Conservation (phyloP, 192 early-diverging fungal species). For the Coemansia sp. region DNA sequence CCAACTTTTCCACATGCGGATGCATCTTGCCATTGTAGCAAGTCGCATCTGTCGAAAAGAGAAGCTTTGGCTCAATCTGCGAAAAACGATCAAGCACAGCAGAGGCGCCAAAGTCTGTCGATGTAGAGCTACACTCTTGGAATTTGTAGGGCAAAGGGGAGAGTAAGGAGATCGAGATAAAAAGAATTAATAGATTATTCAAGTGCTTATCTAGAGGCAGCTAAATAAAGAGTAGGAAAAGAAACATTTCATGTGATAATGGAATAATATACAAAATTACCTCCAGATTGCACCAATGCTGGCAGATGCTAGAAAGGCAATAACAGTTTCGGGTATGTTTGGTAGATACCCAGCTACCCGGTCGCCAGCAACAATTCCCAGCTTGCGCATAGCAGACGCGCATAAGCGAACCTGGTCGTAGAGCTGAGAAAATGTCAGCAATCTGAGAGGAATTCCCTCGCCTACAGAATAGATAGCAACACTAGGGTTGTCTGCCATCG, state of each 20-base stretch:
- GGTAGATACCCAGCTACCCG: conserved; percentile 88
- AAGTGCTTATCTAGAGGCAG: not conserved
- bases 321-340: conserved; percentile 81
- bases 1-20: conserved; percentile 76
- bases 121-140: conserved; percentile 63
- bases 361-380: conserved; percentile 79
- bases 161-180: not conserved
- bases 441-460: conserved; percentile 49
- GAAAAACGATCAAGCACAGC: conserved; percentile 92
- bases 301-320: conserved; percentile 75
- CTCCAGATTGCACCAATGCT: conserved; percentile 92
- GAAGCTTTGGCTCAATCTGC: conserved; percentile 88
- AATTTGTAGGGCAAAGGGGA: no score
- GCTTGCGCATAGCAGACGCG: conserved; percentile 69
- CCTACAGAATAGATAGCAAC: conserved; percentile 53
- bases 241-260: not conserved
- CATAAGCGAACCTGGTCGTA: conserved; percentile 67
- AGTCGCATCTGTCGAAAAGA: conserved; percentile 91
- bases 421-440: conserved; percentile 72
- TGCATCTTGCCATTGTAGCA: conserved; percentile 88
- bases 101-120: conserved; percentile 91
- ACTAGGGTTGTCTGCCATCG: conserved; percentile 42
- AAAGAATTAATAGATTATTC: not conserved
- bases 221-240: not conserved
- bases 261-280: not conserved